Conservation (phyloP, 257 asterid genomes). For the Petunia axillaris region DNA sequence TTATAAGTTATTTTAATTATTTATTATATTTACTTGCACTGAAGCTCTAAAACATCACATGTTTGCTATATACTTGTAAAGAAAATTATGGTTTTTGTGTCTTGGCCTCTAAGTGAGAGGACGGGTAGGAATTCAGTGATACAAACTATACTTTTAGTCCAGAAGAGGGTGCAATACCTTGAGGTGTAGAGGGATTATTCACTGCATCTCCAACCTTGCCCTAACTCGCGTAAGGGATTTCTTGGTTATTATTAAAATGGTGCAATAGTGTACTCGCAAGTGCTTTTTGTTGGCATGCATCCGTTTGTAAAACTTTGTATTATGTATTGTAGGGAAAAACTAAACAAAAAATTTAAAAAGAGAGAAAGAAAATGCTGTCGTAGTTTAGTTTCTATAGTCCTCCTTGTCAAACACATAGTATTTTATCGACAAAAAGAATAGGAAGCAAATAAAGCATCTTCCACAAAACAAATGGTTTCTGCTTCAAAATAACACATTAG, state of each 20-base stretch:
- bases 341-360: not conserved
- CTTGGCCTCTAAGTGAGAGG: not conserved
- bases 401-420: not conserved
- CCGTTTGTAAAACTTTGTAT: not conserved
- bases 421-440: not conserved
- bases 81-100: not conserved
- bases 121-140: not conserved
- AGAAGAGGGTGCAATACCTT: slow-evolving; percentile 13
- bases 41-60: not conserved
- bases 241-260: no score
- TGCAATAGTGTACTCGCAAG: not conserved
- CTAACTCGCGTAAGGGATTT: no score
- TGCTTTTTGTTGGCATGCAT: not conserved
- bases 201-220: no score
- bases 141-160: not conserved
- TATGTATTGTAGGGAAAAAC: not conserved
- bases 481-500: not conserved
- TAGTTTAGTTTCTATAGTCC: not conserved
- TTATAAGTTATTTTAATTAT: not conserved
- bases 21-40: not conserved
- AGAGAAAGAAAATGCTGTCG: not conserved
- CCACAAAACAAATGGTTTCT: slow-evolving; percentile 7
- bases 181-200: not conserved
- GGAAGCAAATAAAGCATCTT: not conserved
- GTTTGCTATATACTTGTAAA: not conserved